These are phyloP conservation scores for Hylodesmum podocarpum DNA, from an alignment of 306 rosid species.

Conservation along the genomic window DNA sequence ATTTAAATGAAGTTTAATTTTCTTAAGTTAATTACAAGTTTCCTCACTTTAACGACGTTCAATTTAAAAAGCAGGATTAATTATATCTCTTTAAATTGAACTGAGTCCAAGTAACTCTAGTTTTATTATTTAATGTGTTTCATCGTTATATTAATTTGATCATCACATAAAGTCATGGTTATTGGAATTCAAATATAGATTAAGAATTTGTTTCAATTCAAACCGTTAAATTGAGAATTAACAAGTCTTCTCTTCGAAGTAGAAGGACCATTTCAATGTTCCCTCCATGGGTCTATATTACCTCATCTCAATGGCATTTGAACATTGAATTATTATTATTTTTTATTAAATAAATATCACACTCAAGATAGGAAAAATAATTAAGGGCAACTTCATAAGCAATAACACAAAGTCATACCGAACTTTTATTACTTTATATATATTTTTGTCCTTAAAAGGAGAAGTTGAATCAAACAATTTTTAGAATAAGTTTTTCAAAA, in stretches of 20 bases:
- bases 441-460: too few relatives aligned
- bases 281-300: too few relatives aligned
- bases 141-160: background rate
- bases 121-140: background rate
- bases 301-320: background rate
- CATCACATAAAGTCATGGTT: background rate
- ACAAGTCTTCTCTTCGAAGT: background rate
- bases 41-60: background rate
- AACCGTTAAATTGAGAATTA: constrained; percentile 20
- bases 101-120: background rate
- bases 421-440: too few relatives aligned
- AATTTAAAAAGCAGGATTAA: background rate
- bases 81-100: background rate
- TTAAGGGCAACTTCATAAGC: background rate
- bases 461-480: too few relatives aligned
- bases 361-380: background rate
- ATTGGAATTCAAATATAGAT: background rate
- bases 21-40: too few relatives aligned
- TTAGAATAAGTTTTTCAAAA: too few relatives aligned
- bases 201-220: constrained; percentile 12
- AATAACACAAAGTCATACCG: background rate
- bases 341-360: background rate
- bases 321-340: background rate
- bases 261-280: background rate
- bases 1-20: too few relatives aligned